These are phyloP conservation scores for Pleurotus giganteus DNA, from an alignment of 768 basidiomycete species.

Conservation along the genomic window DNA sequence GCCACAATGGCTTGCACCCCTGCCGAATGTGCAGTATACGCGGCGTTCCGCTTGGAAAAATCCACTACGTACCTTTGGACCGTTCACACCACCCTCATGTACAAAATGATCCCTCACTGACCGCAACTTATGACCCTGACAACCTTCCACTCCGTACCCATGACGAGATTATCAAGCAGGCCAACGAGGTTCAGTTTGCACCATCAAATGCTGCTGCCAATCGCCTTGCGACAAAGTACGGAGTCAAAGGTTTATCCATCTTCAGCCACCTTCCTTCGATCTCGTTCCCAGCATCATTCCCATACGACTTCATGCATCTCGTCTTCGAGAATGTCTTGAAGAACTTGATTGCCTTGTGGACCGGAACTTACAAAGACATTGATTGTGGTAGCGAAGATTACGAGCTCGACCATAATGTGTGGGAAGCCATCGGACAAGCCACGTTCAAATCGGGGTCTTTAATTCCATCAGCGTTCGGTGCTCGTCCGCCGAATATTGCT, in stretches of 20 bases:
- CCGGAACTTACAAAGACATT: constrained; percentile 38
- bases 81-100: constrained; percentile 19
- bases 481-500: constrained; percentile 30
- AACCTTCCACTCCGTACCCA: constrained; percentile 35
- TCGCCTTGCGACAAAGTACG: constrained; percentile 23
- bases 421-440: constrained; percentile 38
- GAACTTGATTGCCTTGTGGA: constrained; percentile 41
- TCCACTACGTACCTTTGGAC: constrained; percentile 28
- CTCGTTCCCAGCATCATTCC: constrained; percentile 36
- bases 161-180: constrained; percentile 22
- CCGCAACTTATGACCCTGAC: constrained; percentile 20
- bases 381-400: constrained; percentile 28
- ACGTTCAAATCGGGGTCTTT: constrained; percentile 28
- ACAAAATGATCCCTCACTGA: not conserved
- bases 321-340: constrained; percentile 41
- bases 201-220: constrained; percentile 17
- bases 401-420: constrained; percentile 25
- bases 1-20: constrained; percentile 14
- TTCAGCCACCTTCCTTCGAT: constrained; percentile 29
- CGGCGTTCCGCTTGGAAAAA: constrained; percentile 15
- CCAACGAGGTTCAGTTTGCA: constrained; percentile 22
- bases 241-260: constrained; percentile 32
- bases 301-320: constrained; percentile 51
- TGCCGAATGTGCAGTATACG: constrained; percentile 28
- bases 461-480: constrained; percentile 38